Evolutionary conservation across 1,139 yeast genomes (phyloP), one percentile per base, ranked within the genome.

Genomic region (Yamadazyma songkhlaensis): DNA sequence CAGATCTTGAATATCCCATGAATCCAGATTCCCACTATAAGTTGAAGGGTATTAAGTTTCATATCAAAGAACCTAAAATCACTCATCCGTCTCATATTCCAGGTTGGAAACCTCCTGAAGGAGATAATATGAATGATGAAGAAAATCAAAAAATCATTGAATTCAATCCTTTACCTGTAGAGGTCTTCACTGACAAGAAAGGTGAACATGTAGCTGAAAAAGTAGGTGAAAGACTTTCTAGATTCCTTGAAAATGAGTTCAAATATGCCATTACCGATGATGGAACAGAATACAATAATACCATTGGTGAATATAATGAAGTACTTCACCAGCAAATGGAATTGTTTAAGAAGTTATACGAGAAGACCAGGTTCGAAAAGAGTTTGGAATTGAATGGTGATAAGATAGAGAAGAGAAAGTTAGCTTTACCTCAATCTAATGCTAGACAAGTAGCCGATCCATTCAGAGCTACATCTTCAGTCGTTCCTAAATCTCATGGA

Each of bases 61-160:
- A 74, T 2, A 64, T 78, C 5, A 84, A 88, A 1, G 70, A 72
- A 9, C 84, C 83, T 21, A 60, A 77, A 7, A 71, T 87, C 4
- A 83, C 95, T 0, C 90, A 88, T 54, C 97, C 97, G 2, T 72
- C 79, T 4, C 95, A 88, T 62, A 56, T 75, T 67, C 48, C 77
- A 69, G 37, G 85, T 64, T 59, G 96, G 90, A 50, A 81, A 58
- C 63, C 72, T 9, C 54, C 74, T 57, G 49, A 54, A 54, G 52
- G 54, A 58, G 38, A 54, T 47, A 78, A 51, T 69, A 72, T 49
- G 25, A 35, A 46, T 45, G 63, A 72, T 38, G 67, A 81, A 4
- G 59, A 65, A 1, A 72, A 71, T 11, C 81, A 53, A 10, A 48
- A 54, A 23, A 44, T 64, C 3, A 47, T 62, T 5, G 60, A 60